Base-by-base conservation (phyloP, 2,329 filamentous ascomycete species). In the Sclerotinia trifoliorum region DNA sequence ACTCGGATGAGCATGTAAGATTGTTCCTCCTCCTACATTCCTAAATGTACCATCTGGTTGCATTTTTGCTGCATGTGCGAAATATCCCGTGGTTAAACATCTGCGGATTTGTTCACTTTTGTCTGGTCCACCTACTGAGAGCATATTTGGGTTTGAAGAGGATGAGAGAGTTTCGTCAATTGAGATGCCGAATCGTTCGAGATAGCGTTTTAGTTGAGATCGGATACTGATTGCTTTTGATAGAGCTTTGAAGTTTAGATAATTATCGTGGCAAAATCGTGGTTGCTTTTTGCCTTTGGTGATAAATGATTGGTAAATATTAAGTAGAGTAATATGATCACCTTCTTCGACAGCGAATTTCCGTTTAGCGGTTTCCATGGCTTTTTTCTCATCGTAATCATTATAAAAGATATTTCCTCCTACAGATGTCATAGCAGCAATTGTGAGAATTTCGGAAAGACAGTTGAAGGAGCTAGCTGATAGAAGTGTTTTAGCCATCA, bases 311-410 rank as follows among this genome's bases (percentile, higher is more conserved):
- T 94, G 90, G 77, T 95, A 98, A n/a, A 94, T 91, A 75, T 99
- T 98, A 52, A 97, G 84, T 15, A 97, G 85, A 0, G 94, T 97
- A 32, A 98, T 80, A 75, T 98, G 94, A 74, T 99, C 95, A 0
- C 95, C 95, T 81, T 98, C 94, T 70, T 96, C 92, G 8, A 90
- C 94, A 0, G 94, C 92, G 76, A 98, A 98, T 75, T 90, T 92
- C 60, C 92, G 85, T 58, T 91, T 85, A 39, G 89, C 87, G 26
- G 85, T 88, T 76, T 97, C 93, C 77, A 90, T 86, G 63, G 84
- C 83, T 75, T 90, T 93, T 75, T 90, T 91, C 72, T 92, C 90
- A 49, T 87, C 90, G 32, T 94, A 90, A 73, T 93, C 89, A 44
- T 90, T 85, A 70, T 97, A 87, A 90, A 93, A 98, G 0, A 96